phyloP scores from a whole-genome alignment of 306 rosid species.

The Chamaecrista fasciculata region DNA sequence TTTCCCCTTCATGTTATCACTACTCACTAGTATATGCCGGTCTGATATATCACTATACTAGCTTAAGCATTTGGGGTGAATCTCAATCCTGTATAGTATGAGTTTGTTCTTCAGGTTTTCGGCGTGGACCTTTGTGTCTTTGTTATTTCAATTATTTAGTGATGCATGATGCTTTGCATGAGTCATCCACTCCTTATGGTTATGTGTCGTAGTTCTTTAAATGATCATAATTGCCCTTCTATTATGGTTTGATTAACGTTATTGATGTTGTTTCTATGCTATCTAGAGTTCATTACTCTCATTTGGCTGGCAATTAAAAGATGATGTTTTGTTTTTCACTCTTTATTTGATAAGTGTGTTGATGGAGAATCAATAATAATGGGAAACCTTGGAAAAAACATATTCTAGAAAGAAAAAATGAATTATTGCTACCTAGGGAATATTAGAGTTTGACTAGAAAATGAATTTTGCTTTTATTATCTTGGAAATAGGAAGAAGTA shows the following conservation, averaged over 20 bases:
- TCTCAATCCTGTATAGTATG: not conserved
- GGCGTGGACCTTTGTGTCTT: slow-evolving; percentile 15
- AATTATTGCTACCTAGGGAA: too few species aligned
- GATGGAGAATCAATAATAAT: too few species aligned
- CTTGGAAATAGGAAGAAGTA: too few species aligned
- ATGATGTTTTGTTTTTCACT: not conserved
- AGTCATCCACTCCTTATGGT: slow-evolving; percentile 25
- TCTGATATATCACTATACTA: not conserved
- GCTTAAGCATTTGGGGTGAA: not conserved
- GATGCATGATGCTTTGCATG: not conserved
- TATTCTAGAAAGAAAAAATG: too few species aligned
- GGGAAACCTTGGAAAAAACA: too few species aligned
- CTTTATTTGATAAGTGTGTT: not conserved
- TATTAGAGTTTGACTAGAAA: too few species aligned
- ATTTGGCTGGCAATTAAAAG: not conserved
- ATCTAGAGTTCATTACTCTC: not conserved
- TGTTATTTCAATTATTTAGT: not conserved
- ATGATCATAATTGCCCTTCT: not conserved
- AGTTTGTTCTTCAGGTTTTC: not conserved
- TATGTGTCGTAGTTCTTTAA: slow-evolving; percentile 9
- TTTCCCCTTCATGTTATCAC: not conserved
- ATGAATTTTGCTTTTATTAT: too few species aligned
- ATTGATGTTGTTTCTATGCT: slow-evolving; percentile 18
- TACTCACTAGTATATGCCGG: not conserved
- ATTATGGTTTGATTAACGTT: slow-evolving; percentile 3